A percentile compares a stretch with the other conserved stretches of the same genome.
Evolutionary conservation across 1,139 yeast species (phyloP).

Genomic region (Arxiozyma telluris): DNA sequence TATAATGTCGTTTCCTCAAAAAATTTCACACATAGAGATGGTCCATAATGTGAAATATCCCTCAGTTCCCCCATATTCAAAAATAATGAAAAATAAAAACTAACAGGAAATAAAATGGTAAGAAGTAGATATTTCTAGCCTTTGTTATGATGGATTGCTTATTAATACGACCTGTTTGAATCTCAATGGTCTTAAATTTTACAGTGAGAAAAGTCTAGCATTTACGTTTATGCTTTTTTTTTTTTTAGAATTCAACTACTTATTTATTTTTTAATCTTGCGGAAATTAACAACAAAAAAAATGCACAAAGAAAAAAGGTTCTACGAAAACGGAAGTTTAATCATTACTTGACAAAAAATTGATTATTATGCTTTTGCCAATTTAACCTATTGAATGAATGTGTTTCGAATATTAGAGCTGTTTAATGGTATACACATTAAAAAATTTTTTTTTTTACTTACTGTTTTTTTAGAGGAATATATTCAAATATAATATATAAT

Average conservation of each 20-base stretch:
- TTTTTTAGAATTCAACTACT: too few species aligned
- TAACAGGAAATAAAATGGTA: too few species aligned
- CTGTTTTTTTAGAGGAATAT: too few species aligned
- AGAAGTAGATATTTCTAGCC: too few species aligned
- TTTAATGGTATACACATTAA: too few species aligned
- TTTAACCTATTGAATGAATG: not conserved
- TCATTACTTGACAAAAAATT: not conserved
- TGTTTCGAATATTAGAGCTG: not conserved
- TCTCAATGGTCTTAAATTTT: too few species aligned
- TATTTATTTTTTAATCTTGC: not conserved
- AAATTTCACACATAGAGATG: conserved; percentile 58
- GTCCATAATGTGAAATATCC: conserved; percentile 42
- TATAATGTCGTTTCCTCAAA: conserved; percentile 31
- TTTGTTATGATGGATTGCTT: not conserved
- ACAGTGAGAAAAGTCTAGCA: not conserved
- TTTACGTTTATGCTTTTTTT: not conserved
- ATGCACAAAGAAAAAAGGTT: not conserved
- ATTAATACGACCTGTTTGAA: too few species aligned
- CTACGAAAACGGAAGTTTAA: too few species aligned
- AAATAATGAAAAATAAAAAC: not conserved
- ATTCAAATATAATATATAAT: not conserved
- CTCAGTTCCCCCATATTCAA: conserved; percentile 5
- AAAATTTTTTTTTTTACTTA: too few species aligned
- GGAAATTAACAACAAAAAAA: too few species aligned
- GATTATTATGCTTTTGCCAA: not conserved